Conservation (phyloP, 805 yeast genomes). For the Wickerhamiella azyma region DNA sequence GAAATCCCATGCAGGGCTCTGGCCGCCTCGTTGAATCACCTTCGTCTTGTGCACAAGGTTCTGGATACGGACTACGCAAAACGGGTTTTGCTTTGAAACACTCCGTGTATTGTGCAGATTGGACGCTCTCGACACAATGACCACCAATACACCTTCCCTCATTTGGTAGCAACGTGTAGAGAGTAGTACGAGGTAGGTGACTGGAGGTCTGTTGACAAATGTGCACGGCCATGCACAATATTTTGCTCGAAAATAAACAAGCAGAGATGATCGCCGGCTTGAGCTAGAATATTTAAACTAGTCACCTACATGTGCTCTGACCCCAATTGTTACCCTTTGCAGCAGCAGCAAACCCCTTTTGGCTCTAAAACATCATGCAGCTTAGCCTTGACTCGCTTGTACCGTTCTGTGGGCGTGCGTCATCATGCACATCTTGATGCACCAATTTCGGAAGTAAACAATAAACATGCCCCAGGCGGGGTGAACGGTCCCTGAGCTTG, state of each 20-base stretch:
- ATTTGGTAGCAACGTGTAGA: not conserved
- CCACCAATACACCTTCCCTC: constrained; percentile 42
- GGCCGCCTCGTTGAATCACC: constrained; percentile 78
- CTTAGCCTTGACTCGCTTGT: no score
- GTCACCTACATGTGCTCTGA: no score
- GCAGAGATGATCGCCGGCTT: not conserved
- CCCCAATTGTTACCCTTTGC: no score
- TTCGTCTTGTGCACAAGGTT: constrained; percentile 70
- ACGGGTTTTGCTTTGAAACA: constrained; percentile 88
- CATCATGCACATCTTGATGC: no score
- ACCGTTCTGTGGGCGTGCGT: no score
- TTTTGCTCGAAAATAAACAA: not conserved
- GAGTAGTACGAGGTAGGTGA: not conserved
- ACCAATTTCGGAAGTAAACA: no score
- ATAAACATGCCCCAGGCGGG: no score
- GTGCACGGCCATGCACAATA: not conserved
- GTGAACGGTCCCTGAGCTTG: no score
- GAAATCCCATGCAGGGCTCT: constrained; percentile 68
- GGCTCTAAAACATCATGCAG: no score
- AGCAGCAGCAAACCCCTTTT: no score
- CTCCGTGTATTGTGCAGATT: constrained; percentile 77
- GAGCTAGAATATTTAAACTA: no score
- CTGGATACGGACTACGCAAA: constrained; percentile 68
- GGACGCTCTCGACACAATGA: constrained; percentile 67
- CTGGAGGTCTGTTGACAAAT: not conserved